Evolutionary conservation across 805 yeast genomes (phyloP), one percentile per base, ranked within the genome.

Genomic region (Kluyveromyces lactis): DNA sequence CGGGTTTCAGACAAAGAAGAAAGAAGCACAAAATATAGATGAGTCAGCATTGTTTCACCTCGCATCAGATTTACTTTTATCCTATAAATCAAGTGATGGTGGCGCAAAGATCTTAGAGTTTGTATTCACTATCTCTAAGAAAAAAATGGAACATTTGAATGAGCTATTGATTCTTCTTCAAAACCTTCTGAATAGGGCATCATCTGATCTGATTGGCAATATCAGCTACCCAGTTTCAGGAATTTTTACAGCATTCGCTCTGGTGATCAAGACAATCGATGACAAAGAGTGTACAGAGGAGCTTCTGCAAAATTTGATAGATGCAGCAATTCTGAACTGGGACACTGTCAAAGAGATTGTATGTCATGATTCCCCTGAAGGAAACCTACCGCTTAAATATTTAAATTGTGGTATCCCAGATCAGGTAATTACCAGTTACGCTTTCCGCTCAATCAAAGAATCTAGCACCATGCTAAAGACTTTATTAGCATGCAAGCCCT

Each of bases 391-490:
- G 1, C 68, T 60, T 4, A 67, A 57, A 34, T 62, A 71, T 32
- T 66, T 67, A 26, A 64, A 60, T 16, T 58, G 62, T 2, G 57
- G 58, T 16, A 52, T 58, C 11, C 53, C 66, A 11, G 66, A 68
- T 28, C 79, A 73, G 49, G 50, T 71, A 7, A 64, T 79, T 8
- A 62, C 75, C 10, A 81, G 82, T 48, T 85, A 77, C 52, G 74
- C 86, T 2, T 89, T 95, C 90, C 76, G 92, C 60, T 74, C 89
- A 0, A 66, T 86, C 5, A 85, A 85, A 50, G 96, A 87, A 49
- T 75, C 89, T 0, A 73, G 86, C 0, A 51, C 62, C 1, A 56
- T 86, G 26, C 42, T 86, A 16, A 69, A 71, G 8, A 55, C 60
- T 1, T 38, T 83, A 0, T 51, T 83, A 4, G 50, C 52, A 1